Conservation (phyloP, 23 red algal species). For the Rhodosorus marinus region DNA sequence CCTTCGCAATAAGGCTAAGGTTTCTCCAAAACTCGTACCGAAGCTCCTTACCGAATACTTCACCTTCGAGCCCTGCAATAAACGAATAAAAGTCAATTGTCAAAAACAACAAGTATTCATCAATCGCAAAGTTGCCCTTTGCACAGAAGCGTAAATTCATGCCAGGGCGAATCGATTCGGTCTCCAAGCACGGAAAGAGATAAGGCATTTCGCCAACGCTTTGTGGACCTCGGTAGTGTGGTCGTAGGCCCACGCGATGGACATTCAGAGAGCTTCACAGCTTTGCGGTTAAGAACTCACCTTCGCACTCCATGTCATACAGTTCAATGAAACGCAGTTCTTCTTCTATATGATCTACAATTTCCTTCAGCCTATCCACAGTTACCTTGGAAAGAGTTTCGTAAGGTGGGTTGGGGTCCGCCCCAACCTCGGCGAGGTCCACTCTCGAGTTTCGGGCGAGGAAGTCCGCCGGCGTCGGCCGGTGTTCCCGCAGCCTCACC, state of each 20-base stretch:
- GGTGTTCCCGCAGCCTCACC: slow-evolving; percentile 28
- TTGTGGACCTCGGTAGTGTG: slow-evolving; percentile 1
- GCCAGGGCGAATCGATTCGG: neutral
- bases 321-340: neutral
- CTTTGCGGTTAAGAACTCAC: slow-evolving; percentile 1
- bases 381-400: slow-evolving; percentile 12
- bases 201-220: slow-evolving; percentile 6
- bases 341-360: slow-evolving; percentile 13
- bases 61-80: too few relatives aligned
- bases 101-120: too few relatives aligned
- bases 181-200: slow-evolving; percentile 5
- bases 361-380: slow-evolving; percentile 1
- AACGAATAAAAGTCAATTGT: too few relatives aligned
- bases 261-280: slow-evolving; percentile 23
- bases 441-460: slow-evolving; percentile 34
- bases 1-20: neutral
- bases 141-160: too few relatives aligned
- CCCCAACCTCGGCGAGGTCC: slow-evolving; percentile 11
- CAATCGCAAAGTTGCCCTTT: too few relatives aligned
- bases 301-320: neutral
- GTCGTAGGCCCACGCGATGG: slow-evolving; percentile 9
- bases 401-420: neutral
- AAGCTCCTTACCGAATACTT: too few relatives aligned
- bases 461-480: slow-evolving; percentile 11
- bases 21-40: too few relatives aligned